phyloP scores from a whole-genome alignment of 192 early-diverging fungal species.

The Coemansia interrupta region DNA sequence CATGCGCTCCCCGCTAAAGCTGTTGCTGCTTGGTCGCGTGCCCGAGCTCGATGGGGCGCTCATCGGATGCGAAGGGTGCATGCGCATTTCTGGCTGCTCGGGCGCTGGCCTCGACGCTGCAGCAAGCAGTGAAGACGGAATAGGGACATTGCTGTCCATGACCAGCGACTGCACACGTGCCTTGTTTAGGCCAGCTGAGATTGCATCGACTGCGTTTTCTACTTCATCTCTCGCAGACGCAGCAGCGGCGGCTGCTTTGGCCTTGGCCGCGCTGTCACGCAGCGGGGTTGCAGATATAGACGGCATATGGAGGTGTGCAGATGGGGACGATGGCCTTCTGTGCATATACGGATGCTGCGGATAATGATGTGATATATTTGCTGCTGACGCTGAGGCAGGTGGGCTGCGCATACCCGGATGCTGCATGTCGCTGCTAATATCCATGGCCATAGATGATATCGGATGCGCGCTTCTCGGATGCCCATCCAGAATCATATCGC shows the following conservation, averaged over 20 bases:
- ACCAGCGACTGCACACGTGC: conserved; percentile 50
- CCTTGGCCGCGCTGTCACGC: conserved; percentile 8
- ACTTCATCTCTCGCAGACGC: no score
- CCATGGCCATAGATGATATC: conserved; percentile 4
- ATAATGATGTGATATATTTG: conserved; percentile 1
- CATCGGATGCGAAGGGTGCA: conserved; percentile 27
- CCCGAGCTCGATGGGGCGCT: conserved; percentile 21
- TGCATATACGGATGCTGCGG: conserved; percentile 5
- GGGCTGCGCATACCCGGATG: conserved; percentile 7
- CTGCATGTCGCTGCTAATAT: conserved; percentile 5
- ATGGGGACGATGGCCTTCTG: conserved; percentile 20
- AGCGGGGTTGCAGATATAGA: conserved; percentile 8
- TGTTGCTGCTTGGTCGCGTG: conserved; percentile 42
- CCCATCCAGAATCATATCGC: background rate
- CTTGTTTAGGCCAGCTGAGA: conserved; percentile 37
- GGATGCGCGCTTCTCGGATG: conserved; percentile 14
- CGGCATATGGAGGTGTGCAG: conserved; percentile 2
- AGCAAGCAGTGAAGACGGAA: conserved; percentile 3
- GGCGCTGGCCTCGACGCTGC: conserved; percentile 26
- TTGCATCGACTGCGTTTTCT: conserved; percentile 20
- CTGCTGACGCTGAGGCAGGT: conserved; percentile 5
- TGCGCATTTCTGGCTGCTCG: conserved; percentile 19
- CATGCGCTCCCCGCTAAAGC: conserved; percentile 33
- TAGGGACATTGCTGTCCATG: conserved; percentile 15
- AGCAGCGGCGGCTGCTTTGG: conserved; percentile 6